Percentiles rank a stretch among this genome's conserved stretches.
phyloP scores from a whole-genome alignment of 441 rosid species.

The Pelargonium australe region DNA sequence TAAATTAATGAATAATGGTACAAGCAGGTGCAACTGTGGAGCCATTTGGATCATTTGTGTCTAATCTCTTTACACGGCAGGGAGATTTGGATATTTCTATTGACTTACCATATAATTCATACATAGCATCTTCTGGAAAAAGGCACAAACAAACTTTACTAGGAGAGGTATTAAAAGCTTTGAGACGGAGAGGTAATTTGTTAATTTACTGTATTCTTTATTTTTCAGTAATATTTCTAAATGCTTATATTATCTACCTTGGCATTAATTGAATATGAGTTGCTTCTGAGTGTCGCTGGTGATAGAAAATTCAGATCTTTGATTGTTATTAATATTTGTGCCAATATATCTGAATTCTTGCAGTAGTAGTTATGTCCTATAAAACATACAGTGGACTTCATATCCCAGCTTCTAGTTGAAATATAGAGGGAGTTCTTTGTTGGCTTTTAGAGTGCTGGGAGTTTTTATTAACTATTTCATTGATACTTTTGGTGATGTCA shows the following conservation, averaged over 20 bases:
- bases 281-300: not conserved
- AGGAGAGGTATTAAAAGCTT: constrained; percentile 43
- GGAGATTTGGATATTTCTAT: constrained; percentile 89
- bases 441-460: not conserved
- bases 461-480: not conserved
- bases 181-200: constrained; percentile 50
- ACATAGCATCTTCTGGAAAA: constrained; percentile 59
- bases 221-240: not conserved
- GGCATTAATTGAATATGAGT: too few relatives aligned
- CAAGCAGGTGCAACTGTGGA: constrained; percentile 74
- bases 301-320: too few relatives aligned
- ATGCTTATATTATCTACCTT: not conserved
- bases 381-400: not conserved
- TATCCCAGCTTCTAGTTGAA: not conserved
- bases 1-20: constrained; percentile 17
- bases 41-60: constrained; percentile 85
- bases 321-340: not conserved
- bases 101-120: constrained; percentile 43
- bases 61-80: constrained; percentile 73
- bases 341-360: not conserved
- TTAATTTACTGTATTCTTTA: not conserved
- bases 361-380: not conserved
- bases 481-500: not conserved
- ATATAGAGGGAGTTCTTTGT: not conserved
- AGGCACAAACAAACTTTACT: constrained; percentile 56